phyloP scores from a whole-genome alignment of 331 rosid genomes.

The Prunus yedoensis region DNA sequence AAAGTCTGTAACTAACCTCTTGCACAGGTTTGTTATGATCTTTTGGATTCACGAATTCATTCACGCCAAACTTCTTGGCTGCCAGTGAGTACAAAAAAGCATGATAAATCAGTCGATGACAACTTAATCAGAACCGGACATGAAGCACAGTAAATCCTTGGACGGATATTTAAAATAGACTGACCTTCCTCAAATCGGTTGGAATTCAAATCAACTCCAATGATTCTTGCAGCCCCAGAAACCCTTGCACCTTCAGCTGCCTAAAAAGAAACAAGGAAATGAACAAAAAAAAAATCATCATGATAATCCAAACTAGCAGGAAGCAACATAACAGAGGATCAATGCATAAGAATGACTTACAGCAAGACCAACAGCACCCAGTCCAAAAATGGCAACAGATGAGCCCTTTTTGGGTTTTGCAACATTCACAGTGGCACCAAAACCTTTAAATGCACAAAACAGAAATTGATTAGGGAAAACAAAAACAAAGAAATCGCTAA shows the following conservation, averaged over 20 bases:
- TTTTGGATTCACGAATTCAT: constrained; percentile 87
- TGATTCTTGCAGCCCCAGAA: constrained; percentile 39
- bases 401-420: constrained; percentile 76
- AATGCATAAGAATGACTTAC: constrained; percentile 38
- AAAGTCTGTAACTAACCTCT: constrained; percentile 42
- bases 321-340: neutral
- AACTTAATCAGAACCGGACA: neutral
- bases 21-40: constrained; percentile 84
- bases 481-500: neutral
- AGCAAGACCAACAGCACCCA: constrained; percentile 90
- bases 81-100: constrained; percentile 21
- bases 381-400: constrained; percentile 71
- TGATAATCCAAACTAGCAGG: neutral
- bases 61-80: constrained; percentile 95
- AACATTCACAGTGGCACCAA: constrained; percentile 84
- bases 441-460: constrained; percentile 36
- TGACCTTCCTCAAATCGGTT: constrained; percentile 35
- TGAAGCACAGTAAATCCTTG: neutral
- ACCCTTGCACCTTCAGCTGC: constrained; percentile 46
- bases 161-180: neutral
- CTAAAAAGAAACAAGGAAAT: constrained; percentile 1
- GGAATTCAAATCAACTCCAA: constrained; percentile 37
- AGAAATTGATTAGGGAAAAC: neutral
- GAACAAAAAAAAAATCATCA: neutral
- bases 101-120: neutral